These are phyloP conservation scores for Thermothelomyces thermophilus DNA, from an alignment of 2,329 filamentous ascomycete species.

Conservation along the genomic window DNA sequence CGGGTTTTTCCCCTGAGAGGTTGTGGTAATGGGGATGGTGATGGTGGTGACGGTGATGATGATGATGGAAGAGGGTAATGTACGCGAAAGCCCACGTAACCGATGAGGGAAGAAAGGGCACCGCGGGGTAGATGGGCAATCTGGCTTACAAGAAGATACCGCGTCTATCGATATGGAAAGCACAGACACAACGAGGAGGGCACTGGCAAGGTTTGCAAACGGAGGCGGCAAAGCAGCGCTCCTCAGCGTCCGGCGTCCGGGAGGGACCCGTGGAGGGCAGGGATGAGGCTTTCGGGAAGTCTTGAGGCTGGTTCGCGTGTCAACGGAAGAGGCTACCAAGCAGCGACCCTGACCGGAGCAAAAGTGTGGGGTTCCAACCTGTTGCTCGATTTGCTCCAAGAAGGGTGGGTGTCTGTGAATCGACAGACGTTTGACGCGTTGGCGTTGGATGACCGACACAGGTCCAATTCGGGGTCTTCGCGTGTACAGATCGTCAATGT, in stretches of 20 bases:
- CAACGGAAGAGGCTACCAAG: conserved; percentile 3
- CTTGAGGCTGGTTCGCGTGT: conserved; percentile 14
- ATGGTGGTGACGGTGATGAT: background rate
- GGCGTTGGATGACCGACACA: background rate
- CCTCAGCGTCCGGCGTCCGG: conserved; percentile 1
- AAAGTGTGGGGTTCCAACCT: conserved; percentile 8
- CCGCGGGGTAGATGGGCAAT: conserved; percentile 3
- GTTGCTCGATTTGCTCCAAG: no score
- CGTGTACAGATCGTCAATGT: background rate
- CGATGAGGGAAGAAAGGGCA: background rate
- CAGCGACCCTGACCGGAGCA: conserved; percentile 8
- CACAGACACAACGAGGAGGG: background rate
- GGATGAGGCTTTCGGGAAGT: conserved; percentile 8
- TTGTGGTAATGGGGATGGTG: background rate
- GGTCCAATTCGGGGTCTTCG: background rate
- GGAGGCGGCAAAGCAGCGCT: conserved; percentile 3
- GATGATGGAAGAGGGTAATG: background rate
- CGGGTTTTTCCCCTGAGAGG: background rate
- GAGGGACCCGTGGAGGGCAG: conserved; percentile 5
- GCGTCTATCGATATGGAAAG: conserved; percentile 4
- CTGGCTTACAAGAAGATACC: conserved; percentile 7
- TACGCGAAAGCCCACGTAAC: background rate
- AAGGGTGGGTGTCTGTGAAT: background rate
- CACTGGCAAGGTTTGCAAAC: background rate
- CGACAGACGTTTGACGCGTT: background rate